These are phyloP conservation scores for Daldinia bambusicola DNA, from an alignment of 495 filamentous ascomycete species.

Conservation along the genomic window DNA sequence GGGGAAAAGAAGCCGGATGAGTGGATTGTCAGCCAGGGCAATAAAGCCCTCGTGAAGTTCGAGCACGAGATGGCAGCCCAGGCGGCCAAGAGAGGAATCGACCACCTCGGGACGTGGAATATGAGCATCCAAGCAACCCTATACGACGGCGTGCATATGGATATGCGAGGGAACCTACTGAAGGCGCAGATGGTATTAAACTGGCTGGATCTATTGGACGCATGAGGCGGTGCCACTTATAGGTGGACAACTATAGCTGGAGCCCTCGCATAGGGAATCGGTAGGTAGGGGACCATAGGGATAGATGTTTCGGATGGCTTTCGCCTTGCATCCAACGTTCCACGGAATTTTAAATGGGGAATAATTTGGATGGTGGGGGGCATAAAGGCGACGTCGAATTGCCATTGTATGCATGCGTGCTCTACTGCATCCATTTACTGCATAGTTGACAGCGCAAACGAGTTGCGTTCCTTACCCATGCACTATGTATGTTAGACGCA, in stretches of 20 bases:
- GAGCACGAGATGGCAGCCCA: constrained; percentile 57
- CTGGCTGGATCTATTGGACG: constrained; percentile 57
- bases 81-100: constrained; percentile 54
- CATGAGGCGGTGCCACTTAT: constrained; percentile 20
- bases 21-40: constrained; percentile 61
- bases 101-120: constrained; percentile 65
- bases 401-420: constrained; percentile 17
- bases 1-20: constrained; percentile 65
- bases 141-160: constrained; percentile 65
- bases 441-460: constrained; percentile 8
- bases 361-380: constrained; percentile 2
- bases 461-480: constrained; percentile 3
- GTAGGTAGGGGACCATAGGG: constrained; percentile 11
- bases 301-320: constrained; percentile 12
- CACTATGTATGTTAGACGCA: constrained; percentile 15
- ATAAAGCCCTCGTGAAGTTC: constrained; percentile 61
- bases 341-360: constrained; percentile 4
- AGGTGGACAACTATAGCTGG: constrained; percentile 11
- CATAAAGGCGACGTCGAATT: constrained; percentile 12
- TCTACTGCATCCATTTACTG: constrained; percentile 17
- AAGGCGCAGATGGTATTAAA: constrained; percentile 69
- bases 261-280: constrained; percentile 16
- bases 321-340: constrained; percentile 7
- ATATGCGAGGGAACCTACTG: constrained; percentile 62
- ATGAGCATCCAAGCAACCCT: constrained; percentile 63